Percentiles rank a stretch among this genome's conserved stretches.
Evolutionary conservation across 2,329 filamentous ascomycete genomes (phyloP).

Genomic region (Paracorniculantispora psalliotae): DNA sequence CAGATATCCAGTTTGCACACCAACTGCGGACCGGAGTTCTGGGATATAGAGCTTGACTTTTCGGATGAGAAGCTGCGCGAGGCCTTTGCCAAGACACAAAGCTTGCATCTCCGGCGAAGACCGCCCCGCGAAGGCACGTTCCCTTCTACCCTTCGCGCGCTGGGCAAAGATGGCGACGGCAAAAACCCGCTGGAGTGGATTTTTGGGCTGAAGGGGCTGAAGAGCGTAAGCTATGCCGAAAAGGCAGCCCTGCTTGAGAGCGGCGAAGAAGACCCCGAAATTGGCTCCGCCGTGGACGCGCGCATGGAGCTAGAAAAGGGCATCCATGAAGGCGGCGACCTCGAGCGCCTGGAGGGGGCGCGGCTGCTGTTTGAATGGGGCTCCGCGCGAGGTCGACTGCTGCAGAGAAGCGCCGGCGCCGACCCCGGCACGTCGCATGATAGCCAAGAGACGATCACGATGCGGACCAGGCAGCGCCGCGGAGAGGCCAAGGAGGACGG

Average conservation of each 20-base stretch:
- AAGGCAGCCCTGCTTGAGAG: conserved; percentile 55
- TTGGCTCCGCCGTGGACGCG: conserved; percentile 60
- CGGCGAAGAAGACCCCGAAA: conserved; percentile 43
- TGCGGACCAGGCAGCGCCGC: conserved; percentile 13
- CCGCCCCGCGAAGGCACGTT: conserved; percentile 66
- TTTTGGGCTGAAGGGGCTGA: conserved; percentile 57
- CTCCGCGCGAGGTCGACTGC: conserved; percentile 37
- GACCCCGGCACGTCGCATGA: conserved; percentile 22
- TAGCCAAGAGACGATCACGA: conserved; percentile 30
- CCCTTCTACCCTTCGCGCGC: conserved; percentile 65
- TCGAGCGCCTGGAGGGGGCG: conserved; percentile 43
- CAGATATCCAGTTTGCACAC: conserved; percentile 57
- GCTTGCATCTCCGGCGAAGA: conserved; percentile 67
- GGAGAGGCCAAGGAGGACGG: conserved; percentile 21
- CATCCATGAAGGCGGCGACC: conserved; percentile 37
- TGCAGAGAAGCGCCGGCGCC: conserved; percentile 4
- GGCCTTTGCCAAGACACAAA: conserved; percentile 63
- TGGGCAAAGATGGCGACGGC: conserved; percentile 45
- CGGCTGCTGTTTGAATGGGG: conserved; percentile 54
- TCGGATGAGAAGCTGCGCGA: conserved; percentile 55
- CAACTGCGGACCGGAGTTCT: conserved; percentile 63
- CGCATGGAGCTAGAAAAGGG: conserved; percentile 59
- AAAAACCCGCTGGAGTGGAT: conserved; percentile 65
- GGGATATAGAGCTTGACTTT: conserved; percentile 78
- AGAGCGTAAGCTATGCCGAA: conserved; percentile 59